Evolutionary conservation across 2,329 filamentous ascomycete species (phyloP).

Genomic region (Diplodia sapinea): DNA sequence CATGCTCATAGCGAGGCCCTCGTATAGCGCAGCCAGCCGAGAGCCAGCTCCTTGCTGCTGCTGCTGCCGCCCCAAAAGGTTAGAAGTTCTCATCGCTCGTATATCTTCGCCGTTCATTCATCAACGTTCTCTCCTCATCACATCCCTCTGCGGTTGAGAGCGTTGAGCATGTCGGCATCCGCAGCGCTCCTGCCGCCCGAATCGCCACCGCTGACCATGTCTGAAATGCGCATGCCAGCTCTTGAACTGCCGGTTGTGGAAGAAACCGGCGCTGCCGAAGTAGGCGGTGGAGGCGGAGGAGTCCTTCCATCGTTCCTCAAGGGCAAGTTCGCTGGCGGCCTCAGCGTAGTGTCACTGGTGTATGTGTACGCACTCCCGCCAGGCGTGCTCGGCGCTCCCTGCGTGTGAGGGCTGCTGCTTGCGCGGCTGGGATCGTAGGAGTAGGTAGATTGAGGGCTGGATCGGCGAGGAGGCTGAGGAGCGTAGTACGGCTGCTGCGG

Average conservation of each 20-base stretch:
- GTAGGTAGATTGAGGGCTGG: constrained; percentile 51
- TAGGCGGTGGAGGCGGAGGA: constrained; percentile 36
- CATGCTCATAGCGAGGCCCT: constrained; percentile 28
- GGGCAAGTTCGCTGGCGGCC: constrained; percentile 40
- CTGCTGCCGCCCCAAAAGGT: constrained; percentile 21
- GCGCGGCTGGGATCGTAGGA: constrained; percentile 50
- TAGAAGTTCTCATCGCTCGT: constrained; percentile 29
- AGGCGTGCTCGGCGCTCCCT: constrained; percentile 46
- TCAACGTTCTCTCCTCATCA: constrained; percentile 27
- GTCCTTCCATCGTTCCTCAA: constrained; percentile 49
- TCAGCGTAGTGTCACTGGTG: constrained; percentile 39
- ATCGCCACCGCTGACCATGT: constrained; percentile 44
- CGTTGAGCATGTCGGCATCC: constrained; percentile 52
- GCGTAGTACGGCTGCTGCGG: constrained; percentile 49
- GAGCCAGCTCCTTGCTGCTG: constrained; percentile 30
- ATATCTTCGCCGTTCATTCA: constrained; percentile 26
- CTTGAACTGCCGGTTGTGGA: constrained; percentile 34
- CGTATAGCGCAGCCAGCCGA: constrained; percentile 25
- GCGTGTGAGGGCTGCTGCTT: constrained; percentile 51
- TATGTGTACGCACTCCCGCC: constrained; percentile 41
- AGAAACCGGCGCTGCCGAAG: constrained; percentile 41
- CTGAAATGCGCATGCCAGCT: constrained; percentile 50
- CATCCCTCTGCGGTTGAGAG: constrained; percentile 48
- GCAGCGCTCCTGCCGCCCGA: constrained; percentile 47
- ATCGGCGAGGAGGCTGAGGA: constrained; percentile 47